These are phyloP conservation scores for Vitis rupestris DNA, from an alignment of 164 flowering plant genomes.

Conservation along the genomic window DNA sequence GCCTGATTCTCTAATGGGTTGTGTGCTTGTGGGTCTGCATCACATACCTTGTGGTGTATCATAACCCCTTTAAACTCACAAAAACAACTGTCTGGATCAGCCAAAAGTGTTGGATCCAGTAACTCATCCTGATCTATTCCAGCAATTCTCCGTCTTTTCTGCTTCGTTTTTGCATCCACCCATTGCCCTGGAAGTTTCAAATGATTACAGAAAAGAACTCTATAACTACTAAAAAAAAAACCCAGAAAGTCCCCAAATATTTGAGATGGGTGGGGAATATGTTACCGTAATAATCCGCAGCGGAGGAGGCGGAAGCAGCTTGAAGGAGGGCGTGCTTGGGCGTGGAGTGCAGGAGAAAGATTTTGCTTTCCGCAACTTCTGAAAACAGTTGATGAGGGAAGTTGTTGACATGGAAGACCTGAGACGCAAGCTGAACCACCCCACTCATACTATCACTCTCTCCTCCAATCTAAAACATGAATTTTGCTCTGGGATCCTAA, in stretches of 20 bases:
- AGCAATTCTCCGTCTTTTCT: conserved; percentile 47
- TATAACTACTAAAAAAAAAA: background rate
- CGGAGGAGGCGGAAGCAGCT: conserved; percentile 28
- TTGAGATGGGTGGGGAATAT: background rate
- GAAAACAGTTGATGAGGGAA: no score
- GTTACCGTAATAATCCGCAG: conserved; percentile 36
- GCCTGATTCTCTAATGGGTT: conserved; percentile 18
- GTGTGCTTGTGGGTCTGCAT: conserved; percentile 26
- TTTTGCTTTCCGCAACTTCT: no score
- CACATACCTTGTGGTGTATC: conserved; percentile 75
- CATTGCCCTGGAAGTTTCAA: conserved; percentile 35
- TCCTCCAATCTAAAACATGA: no score
- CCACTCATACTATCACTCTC: no score
- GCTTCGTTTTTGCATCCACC: conserved; percentile 28
- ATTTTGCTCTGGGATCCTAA: no score
- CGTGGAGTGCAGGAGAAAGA: background rate
- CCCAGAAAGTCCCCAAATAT: background rate
- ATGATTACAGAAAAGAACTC: background rate
- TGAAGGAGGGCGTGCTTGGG: background rate
- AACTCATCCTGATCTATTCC: conserved; percentile 90
- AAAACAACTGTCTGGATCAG: conserved; percentile 88
- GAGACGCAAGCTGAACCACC: no score
- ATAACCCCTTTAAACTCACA: conserved; percentile 76
- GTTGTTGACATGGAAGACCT: no score
- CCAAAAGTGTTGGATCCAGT: conserved; percentile 61